phyloP scores from a whole-genome alignment of 1,139 yeast genomes.

The Taphrina pruni region DNA sequence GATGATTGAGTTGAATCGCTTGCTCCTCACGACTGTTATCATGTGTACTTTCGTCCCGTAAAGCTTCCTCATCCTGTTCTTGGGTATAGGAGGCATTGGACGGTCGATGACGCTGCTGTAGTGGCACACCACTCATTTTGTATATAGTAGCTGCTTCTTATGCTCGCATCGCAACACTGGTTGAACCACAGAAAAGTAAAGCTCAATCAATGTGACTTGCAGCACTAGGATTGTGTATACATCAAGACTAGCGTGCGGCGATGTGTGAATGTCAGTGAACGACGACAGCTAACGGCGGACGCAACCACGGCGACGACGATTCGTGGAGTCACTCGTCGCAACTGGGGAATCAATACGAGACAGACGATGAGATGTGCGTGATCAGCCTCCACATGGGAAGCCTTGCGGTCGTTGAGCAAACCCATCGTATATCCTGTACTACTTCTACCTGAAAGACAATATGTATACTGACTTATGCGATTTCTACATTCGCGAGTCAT shows the following conservation, averaged over 20 bases:
- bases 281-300: too few relatives aligned
- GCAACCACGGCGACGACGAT: slow-evolving; percentile 1
- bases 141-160: neutral
- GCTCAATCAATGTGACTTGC: neutral
- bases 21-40: neutral
- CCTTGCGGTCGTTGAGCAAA: too few relatives aligned
- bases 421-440: too few relatives aligned
- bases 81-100: neutral
- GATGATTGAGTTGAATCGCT: slow-evolving; percentile 7
- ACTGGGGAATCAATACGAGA: neutral
- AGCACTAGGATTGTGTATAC: neutral
- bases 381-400: neutral
- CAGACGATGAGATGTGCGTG: neutral
- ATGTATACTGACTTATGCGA: too few relatives aligned
- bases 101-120: slow-evolving; percentile 7
- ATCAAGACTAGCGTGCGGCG: too few relatives aligned
- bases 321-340: neutral
- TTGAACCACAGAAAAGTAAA: too few relatives aligned
- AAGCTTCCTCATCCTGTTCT: neutral
- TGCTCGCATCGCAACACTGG: neutral
- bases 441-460: too few relatives aligned
- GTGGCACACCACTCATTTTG: slow-evolving; percentile 6
- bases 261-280: too few relatives aligned
- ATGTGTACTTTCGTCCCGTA: neutral
- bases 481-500: too few relatives aligned